Evolutionary conservation across 192 early-diverging fungal species (phyloP).

Genomic region (Backusella morwellensis): DNA sequence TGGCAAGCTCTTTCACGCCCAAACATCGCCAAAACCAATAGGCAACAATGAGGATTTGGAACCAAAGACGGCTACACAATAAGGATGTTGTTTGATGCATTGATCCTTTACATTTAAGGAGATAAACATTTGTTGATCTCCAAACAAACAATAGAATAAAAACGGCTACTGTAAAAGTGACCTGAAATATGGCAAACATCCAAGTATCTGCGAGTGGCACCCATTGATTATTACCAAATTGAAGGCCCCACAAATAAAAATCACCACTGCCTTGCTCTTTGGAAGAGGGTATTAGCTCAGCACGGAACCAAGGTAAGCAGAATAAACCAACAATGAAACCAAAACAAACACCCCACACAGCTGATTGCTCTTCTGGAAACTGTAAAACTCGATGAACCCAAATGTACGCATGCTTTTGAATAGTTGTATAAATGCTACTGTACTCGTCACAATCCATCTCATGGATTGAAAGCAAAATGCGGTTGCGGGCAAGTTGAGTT

Average conservation of each 20-base stretch:
- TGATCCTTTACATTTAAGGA: constrained; percentile 17
- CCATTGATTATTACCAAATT: constrained; percentile 34
- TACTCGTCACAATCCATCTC: background rate
- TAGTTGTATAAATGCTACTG: background rate
- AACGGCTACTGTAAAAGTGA: constrained; percentile 2
- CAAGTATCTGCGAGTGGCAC: constrained; percentile 49
- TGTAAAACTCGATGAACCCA: constrained; percentile 52
- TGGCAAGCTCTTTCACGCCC: background rate
- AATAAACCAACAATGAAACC: constrained; percentile 44
- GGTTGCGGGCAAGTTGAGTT: background rate
- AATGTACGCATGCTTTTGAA: constrained; percentile 11
- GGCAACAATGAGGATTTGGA: constrained; percentile 12
- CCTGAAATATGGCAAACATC: constrained; percentile 29
- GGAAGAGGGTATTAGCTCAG: constrained; percentile 57
- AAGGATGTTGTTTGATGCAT: background rate
- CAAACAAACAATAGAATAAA: constrained; percentile 26
- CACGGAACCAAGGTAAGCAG: constrained; percentile 64
- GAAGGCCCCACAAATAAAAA: constrained; percentile 54
- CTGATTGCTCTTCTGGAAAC: constrained; percentile 16
- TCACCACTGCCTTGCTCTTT: constrained; percentile 35
- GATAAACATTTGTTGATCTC: constrained; percentile 9
- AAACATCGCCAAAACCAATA: constrained; percentile 20
- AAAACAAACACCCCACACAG: constrained; percentile 24
- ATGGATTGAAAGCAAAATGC: constrained; percentile 12
- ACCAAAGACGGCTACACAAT: constrained; percentile 19